A percentile compares a stretch with the other conserved stretches of the same genome.
Evolutionary conservation across 768 basidiomycete genomes (phyloP).

Genomic region (Suillus americanus): DNA sequence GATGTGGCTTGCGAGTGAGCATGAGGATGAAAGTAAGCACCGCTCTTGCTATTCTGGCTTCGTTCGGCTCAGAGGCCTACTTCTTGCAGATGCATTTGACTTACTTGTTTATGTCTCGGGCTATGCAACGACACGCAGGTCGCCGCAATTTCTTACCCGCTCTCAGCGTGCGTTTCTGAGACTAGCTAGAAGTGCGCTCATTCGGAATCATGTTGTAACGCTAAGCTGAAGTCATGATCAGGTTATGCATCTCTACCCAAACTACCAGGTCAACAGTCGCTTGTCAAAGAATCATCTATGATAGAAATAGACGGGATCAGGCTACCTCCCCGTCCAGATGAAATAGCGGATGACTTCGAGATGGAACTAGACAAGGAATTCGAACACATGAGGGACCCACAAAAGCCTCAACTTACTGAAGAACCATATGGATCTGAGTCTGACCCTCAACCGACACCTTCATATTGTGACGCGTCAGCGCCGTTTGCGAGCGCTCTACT

Average conservation of each 20-base stretch:
- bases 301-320: conserved; percentile 37
- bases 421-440: conserved; percentile 2
- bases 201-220: conserved; percentile 1
- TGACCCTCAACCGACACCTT: conserved; percentile 20
- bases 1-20: conserved; percentile 39
- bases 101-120: conserved; percentile 78
- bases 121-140: conserved; percentile 61
- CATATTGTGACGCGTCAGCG: conserved; percentile 17
- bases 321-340: conserved; percentile 57
- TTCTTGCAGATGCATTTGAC: conserved; percentile 53
- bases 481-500: conserved; percentile 29
- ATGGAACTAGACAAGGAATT: conserved; percentile 57
- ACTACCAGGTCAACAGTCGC: conserved; percentile 31
- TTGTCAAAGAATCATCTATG: conserved; percentile 14
- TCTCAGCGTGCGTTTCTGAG: conserved; percentile 76
- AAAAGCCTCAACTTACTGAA: conserved; percentile 2
- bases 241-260: conserved; percentile 78
- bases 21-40: conserved; percentile 27
- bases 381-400: conserved; percentile 17
- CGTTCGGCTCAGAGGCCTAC: background rate
- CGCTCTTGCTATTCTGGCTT: background rate
- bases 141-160: conserved; percentile 61
- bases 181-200: conserved; percentile 66
- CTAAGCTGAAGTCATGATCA: conserved; percentile 27
- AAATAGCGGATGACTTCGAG: conserved; percentile 61